Evolutionary conservation across 1,139 yeast species (phyloP), one percentile per base, ranked within the genome.

Genomic region (Zygoascus sp.): DNA sequence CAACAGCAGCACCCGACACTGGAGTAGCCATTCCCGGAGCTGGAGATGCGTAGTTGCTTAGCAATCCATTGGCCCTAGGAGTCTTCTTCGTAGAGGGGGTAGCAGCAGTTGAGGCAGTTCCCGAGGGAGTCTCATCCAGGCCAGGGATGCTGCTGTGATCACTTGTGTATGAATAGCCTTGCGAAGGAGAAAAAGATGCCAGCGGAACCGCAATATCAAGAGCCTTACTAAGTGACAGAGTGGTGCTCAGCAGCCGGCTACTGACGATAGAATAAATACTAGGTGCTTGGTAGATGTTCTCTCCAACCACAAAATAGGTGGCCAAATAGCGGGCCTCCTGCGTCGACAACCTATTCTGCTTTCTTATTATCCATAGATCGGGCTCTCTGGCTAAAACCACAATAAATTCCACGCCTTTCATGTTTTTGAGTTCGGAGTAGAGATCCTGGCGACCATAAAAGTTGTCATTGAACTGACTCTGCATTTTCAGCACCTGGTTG

Each of bases 401-500:
- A 1, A 86, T 79, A 60, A 87, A 92, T 65, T 92, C 98, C 0
- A 83, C 66, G 0, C 98, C 98, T 17, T 76, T 78, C 88, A 92
- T 82, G 57, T 85, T 87, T 50, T 73, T 69, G 51, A 92, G 73
- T 58, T 83, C 85, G 21, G 67, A 62, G 41, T 71, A 70, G 23
- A 77, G 59, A 48, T 67, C 67, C 11, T 52, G 56, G 13, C 63
- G 53, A 25, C 57, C 57, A 42, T 60, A 78, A 49, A 80, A 66
- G 59, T 76, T 72, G 47, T 81, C 85, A 57, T 81, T 85, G 74
- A 83, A 89, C 64, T 90, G 97, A 51, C 84, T 78, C 66, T 92
- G 99, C 98, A 92, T 92, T 67, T 86, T 86, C 36, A 94, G 76
- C 30, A 88, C 94, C 65, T 90, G 97, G 66, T 92, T 92, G 65